Percentiles rank a stretch among this genome's conserved stretches.
Conservation (phyloP, 2,329 filamentous ascomycete species). For the Claviceps pazoutovae region DNA sequence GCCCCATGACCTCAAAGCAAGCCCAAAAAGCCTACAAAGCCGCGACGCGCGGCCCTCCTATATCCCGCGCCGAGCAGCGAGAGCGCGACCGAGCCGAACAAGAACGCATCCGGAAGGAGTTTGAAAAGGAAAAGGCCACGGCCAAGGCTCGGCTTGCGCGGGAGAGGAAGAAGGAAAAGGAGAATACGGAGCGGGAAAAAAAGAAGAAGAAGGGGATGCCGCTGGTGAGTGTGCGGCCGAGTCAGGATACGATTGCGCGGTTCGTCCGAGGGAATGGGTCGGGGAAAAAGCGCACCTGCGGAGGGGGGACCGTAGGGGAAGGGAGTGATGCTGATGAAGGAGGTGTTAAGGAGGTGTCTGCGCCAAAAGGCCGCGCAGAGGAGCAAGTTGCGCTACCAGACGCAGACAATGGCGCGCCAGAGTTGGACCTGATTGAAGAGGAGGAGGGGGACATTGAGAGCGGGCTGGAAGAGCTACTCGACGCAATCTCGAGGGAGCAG, state of each 20-base stretch:
- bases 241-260: constrained; percentile 41
- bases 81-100: constrained; percentile 33
- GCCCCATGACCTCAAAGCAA: constrained; percentile 29
- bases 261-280: constrained; percentile 30
- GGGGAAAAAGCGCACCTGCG: constrained; percentile 14
- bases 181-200: constrained; percentile 32
- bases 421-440: constrained; percentile 8
- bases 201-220: constrained; percentile 39
- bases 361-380: background rate
- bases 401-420: background rate
- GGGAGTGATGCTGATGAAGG: background rate
- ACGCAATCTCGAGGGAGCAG: constrained; percentile 6
- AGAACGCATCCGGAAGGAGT: constrained; percentile 38
- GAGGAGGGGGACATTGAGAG: constrained; percentile 12
- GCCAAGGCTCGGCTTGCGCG: constrained; percentile 34
- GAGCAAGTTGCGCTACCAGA: background rate
- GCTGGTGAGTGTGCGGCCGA: constrained; percentile 38
- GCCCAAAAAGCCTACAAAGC: constrained; percentile 25
- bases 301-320: background rate
- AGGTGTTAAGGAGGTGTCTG: too few species aligned
- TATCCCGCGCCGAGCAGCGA: constrained; percentile 27
- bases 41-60: constrained; percentile 18
- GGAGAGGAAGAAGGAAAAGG: constrained; percentile 43
- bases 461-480: constrained; percentile 11
- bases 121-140: constrained; percentile 34